Conservation (phyloP, 495 filamentous ascomycete genomes). For the Neurospora sublineolata region DNA sequence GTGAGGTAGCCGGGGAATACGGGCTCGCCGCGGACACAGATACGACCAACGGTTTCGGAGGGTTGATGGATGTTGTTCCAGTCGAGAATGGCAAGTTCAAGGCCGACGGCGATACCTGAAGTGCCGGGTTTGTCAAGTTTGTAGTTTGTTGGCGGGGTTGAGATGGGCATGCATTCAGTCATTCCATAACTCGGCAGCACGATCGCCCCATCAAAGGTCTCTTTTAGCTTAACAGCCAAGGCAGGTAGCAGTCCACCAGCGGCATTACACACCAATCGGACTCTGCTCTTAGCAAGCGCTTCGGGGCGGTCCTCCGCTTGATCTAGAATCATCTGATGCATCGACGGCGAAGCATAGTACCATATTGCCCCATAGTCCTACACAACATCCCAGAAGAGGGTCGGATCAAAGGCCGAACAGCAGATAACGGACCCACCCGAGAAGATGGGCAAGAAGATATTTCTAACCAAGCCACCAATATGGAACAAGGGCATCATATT, state of each 20-base stretch:
- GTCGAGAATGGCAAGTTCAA: constrained; percentile 30
- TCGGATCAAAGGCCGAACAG: constrained; percentile 35
- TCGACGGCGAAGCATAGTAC: constrained; percentile 41
- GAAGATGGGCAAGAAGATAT: constrained; percentile 29
- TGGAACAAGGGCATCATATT: constrained; percentile 40
- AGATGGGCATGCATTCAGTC: constrained; percentile 41
- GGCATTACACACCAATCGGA: constrained; percentile 35
- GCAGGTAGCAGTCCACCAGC: constrained; percentile 32
- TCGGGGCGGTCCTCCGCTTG: constrained; percentile 18
- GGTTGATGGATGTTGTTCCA: constrained; percentile 6
- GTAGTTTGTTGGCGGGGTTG: constrained; percentile 29
- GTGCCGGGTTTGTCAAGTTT: constrained; percentile 31
- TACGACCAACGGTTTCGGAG: constrained; percentile 22
- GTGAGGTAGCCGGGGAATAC: constrained; percentile 34
- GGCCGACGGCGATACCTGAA: constrained; percentile 31
- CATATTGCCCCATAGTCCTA: constrained; percentile 28
- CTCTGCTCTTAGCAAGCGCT: constrained; percentile 24
- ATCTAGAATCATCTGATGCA: constrained; percentile 33
- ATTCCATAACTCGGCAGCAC: constrained; percentile 38
- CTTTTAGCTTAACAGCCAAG: constrained; percentile 24
- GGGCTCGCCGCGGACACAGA: constrained; percentile 33
- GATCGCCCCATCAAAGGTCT: constrained; percentile 25
- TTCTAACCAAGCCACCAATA: constrained; percentile 31
- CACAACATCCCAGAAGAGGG: constrained; percentile 37
- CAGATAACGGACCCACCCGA: constrained; percentile 33